These are phyloP conservation scores for Barbarea vulgaris DNA, from an alignment of 345 rosid species.

Conservation along the genomic window DNA sequence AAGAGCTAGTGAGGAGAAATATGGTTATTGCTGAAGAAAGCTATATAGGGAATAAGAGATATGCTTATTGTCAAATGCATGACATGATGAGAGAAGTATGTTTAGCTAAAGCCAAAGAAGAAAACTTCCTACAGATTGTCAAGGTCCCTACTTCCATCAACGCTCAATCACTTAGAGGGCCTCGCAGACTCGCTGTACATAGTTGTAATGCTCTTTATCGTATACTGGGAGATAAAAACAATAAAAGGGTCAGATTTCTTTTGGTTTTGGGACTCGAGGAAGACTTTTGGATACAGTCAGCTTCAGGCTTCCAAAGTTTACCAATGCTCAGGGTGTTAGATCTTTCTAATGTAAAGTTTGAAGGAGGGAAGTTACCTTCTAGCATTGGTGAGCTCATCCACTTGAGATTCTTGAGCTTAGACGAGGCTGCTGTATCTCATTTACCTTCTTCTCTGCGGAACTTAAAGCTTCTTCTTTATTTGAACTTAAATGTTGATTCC, in stretches of 20 bases:
- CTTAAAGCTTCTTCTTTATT: background rate
- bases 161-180: background rate
- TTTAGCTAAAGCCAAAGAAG: background rate
- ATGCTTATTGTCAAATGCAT: background rate
- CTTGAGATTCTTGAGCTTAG: background rate
- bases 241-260: background rate
- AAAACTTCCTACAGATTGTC: background rate
- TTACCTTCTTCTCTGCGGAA: conserved; percentile 23
- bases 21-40: background rate
- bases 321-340: too few species aligned
- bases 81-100: conserved; percentile 1
- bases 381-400: too few species aligned
- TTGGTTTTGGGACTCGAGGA: background rate
- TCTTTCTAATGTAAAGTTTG: too few species aligned
- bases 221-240: background rate
- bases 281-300: background rate
- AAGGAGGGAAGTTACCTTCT: too few species aligned
- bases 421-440: background rate
- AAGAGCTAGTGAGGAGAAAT: conserved; percentile 12
- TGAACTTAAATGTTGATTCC: background rate
- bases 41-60: background rate
- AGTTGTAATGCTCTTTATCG: background rate
- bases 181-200: background rate
- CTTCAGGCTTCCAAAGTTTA: background rate
- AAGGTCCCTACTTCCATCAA: background rate